Conservation (phyloP, 306 rosid species). For the Mucuna pruriens region DNA sequence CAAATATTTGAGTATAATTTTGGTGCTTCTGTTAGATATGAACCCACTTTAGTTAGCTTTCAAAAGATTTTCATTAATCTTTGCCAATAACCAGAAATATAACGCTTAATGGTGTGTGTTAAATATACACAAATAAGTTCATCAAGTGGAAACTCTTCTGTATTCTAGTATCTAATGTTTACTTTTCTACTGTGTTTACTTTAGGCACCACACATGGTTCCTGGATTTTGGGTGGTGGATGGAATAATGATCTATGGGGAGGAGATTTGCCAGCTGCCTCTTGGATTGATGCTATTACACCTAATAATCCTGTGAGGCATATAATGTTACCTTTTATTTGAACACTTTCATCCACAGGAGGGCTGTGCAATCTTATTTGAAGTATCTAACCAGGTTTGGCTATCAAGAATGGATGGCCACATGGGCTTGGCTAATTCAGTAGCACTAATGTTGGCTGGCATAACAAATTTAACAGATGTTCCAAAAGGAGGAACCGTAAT, state of each 20-base stretch:
- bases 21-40: background rate
- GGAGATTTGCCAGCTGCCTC: conserved; percentile 2
- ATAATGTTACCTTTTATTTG: background rate
- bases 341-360: background rate
- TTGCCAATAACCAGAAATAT: background rate
- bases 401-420: background rate
- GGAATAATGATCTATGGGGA: conserved; percentile 2
- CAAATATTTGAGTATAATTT: background rate
- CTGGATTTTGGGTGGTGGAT: background rate
- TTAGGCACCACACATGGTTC: background rate
- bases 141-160: background rate
- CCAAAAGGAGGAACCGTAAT: background rate
- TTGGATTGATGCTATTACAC: background rate
- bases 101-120: too few relatives aligned
- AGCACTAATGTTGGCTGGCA: background rate
- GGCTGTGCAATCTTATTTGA: background rate
- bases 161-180: background rate
- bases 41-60: background rate
- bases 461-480: background rate
- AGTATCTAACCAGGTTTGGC: background rate
- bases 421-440: conserved; percentile 5
- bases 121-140: too few relatives aligned
- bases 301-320: background rate
- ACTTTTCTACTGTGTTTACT: background rate
- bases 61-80: background rate